Evolutionary conservation across 208 protist species (phyloP), one percentile per base, ranked within the genome.

Genomic region (Trypanosoma boissoni): DNA sequence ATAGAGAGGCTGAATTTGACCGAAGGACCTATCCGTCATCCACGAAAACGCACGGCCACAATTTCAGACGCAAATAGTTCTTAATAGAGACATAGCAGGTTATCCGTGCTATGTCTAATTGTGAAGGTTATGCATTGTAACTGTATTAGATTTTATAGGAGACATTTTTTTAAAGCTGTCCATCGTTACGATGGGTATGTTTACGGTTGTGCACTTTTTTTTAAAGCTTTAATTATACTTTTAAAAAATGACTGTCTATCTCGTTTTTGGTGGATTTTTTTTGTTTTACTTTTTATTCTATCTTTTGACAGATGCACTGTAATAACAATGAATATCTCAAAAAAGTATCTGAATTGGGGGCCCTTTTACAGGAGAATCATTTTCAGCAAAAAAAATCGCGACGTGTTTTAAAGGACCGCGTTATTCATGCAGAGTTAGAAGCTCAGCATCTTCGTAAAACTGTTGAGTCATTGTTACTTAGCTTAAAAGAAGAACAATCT

Each of bases 11-110:
- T 91, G 2, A 94, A 91, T 44, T 54, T 91, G 3, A 76, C 73
- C 0, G 86, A 93, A 64, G 86, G 86, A 3, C 86, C 82, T 44
- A 63, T 93, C 24, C 80, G 86, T 9, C 83, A 89, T 64, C 86
- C 86, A 0, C 91, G 84, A 48, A 94, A 94, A 58, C 58, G 81
- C 6, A 58, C 64, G 18, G 34, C 58, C 29, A 16, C 53, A 28
- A 41, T 34, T 45, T 45, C 28, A 54, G 34, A 81, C n/a, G 34
- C n/a, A 16, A 55, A 60, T 3, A 37, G 1, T 14, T 51, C 44
- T 20, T 26, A 18, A 29, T 50, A 29, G 14, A 14, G 6, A 24
- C 26, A 31, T 12, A 16, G 6, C 34, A 12, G 6, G 12, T 6
- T 39, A 12, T 16, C 34, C 12, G 34, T 39, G 34, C n/a, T n/a